These are phyloP conservation scores for Lachancea kluyveri DNA, from an alignment of 805 yeast species.

Conservation along the genomic window DNA sequence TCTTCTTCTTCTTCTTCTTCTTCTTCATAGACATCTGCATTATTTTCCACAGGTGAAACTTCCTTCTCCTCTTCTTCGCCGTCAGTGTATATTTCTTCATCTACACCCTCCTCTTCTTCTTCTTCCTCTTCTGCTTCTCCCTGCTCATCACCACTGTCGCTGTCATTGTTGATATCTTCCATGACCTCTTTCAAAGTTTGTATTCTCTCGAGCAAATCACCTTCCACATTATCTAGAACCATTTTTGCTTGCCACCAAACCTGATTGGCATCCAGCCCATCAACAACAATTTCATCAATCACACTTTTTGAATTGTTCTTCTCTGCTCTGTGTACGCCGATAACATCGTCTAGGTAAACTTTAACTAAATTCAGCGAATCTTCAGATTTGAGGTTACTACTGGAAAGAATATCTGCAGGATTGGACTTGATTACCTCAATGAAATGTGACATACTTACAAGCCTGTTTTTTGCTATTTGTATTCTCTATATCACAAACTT, in stretches of 20 bases:
- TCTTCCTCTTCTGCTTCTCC: constrained; percentile 19
- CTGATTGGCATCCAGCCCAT: constrained; percentile 85
- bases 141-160: constrained; percentile 10
- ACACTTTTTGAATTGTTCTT: constrained; percentile 39
- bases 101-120: constrained; percentile 20
- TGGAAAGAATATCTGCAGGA: constrained; percentile 18
- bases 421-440: constrained; percentile 14
- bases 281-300: constrained; percentile 73
- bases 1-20: constrained; percentile 24
- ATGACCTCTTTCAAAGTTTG: constrained; percentile 38
- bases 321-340: constrained; percentile 15
- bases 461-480: no score
- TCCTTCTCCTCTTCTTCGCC: constrained; percentile 38
- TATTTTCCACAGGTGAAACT: constrained; percentile 3
- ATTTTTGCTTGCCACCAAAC: constrained; percentile 91
- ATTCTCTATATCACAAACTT: no score
- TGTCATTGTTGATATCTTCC: neutral
- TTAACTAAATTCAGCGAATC: constrained; percentile 22
- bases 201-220: constrained; percentile 51
- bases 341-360: constrained; percentile 24
- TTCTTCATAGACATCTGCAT: constrained; percentile 14
- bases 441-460: constrained; percentile 19
- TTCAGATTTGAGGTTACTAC: constrained; percentile 14
- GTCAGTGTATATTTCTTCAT: constrained; percentile 17
- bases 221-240: constrained; percentile 73